Conservation (phyloP, 2,329 filamentous ascomycete genomes). For the Arthrobotrys entomopaga region DNA sequence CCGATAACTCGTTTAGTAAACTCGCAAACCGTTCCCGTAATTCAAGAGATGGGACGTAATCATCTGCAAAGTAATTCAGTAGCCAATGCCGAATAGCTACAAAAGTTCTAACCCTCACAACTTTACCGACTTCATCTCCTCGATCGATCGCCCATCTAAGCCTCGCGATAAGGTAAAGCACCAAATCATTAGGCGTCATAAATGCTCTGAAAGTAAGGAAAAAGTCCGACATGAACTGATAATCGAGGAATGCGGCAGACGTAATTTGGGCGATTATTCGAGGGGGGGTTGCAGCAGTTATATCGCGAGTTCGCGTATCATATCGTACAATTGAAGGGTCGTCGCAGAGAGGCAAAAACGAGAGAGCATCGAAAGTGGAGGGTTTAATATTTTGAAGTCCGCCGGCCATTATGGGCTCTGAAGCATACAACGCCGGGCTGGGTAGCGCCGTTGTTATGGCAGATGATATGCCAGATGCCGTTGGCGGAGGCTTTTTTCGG, state of each 20-base stretch:
- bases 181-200: constrained; percentile 77
- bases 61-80: constrained; percentile 95
- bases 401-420: constrained; percentile 66
- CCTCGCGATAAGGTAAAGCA: constrained; percentile 84
- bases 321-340: constrained; percentile 85
- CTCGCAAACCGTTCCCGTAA: constrained; percentile 58
- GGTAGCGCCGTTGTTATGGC: constrained; percentile 62
- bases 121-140: constrained; percentile 83
- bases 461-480: constrained; percentile 55
- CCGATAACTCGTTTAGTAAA: constrained; percentile 64
- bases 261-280: constrained; percentile 96
- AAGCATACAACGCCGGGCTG: constrained; percentile 61
- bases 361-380: constrained; percentile 82
- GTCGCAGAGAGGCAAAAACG: constrained; percentile 80
- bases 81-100: constrained; percentile 97
- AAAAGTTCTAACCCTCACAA: constrained; percentile 95
- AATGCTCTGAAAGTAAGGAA: constrained; percentile 95
- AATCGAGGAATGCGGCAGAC: constrained; percentile 93
- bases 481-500: constrained; percentile 54
- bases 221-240: constrained; percentile 96
- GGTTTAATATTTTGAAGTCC: constrained; percentile 71
- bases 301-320: constrained; percentile 74
- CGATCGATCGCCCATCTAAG: constrained; percentile 86
- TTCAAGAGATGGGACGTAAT: constrained; percentile 73
- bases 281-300: constrained; percentile 88